These are phyloP conservation scores for Hymenoscyphus repandus DNA, from an alignment of 2,329 filamentous ascomycete genomes.

Conservation along the genomic window DNA sequence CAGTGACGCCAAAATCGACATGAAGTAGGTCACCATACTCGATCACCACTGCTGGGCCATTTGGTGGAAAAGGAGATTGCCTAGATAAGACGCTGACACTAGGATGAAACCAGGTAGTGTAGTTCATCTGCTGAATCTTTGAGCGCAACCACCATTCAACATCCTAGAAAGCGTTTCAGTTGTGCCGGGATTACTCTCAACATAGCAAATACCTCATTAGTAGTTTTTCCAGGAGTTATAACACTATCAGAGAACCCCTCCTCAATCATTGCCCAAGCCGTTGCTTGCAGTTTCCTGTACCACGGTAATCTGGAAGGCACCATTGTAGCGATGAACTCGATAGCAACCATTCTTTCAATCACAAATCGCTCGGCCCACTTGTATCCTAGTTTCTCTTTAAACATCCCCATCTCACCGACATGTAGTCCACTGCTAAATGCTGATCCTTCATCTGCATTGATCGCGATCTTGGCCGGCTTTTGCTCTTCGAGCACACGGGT, in stretches of 20 bases:
- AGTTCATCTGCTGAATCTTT: slow-evolving; percentile 43
- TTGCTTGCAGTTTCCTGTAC: slow-evolving; percentile 44
- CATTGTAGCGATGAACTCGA: slow-evolving; percentile 43
- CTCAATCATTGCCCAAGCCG: slow-evolving; percentile 45
- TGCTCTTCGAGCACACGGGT: slow-evolving; percentile 34
- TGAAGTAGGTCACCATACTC: slow-evolving; percentile 43
- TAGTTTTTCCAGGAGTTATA: slow-evolving; percentile 39
- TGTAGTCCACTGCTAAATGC: slow-evolving; percentile 44
- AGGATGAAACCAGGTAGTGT: slow-evolving; percentile 49
- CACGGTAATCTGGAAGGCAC: slow-evolving; percentile 35
- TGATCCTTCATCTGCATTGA: slow-evolving; percentile 41
- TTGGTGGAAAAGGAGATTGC: slow-evolving; percentile 11
- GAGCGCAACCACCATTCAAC: slow-evolving; percentile 49
- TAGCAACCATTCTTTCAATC: slow-evolving; percentile 39
- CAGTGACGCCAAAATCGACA: slow-evolving; percentile 45
- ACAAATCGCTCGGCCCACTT: slow-evolving; percentile 38
- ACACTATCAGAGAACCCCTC: slow-evolving; percentile 41
- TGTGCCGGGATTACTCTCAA: too few relatives aligned
- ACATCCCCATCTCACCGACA: slow-evolving; percentile 39
- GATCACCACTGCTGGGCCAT: slow-evolving; percentile 26
- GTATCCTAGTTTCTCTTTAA: slow-evolving; percentile 33
- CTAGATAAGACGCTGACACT: slow-evolving; percentile 38
- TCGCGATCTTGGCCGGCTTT: slow-evolving; percentile 35
- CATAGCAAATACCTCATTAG: slow-evolving; percentile 27
- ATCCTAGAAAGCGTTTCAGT: slow-evolving; percentile 28